Base-by-base conservation (phyloP, 257 asterid genomes). In the Solanum infundibuliforme region DNA sequence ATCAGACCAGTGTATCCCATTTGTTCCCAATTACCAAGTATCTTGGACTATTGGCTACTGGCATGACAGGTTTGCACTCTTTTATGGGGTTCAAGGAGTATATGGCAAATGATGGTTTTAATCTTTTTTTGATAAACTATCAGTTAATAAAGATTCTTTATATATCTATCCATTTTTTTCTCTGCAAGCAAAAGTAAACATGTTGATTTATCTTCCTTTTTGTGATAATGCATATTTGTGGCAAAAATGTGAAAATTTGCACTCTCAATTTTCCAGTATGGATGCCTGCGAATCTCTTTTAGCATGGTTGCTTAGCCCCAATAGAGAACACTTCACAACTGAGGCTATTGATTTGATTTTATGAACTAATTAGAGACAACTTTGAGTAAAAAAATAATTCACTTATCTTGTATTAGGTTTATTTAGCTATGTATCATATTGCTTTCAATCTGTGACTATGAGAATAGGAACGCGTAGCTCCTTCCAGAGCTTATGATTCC, bases 1-100 rank as follows among this genome's bases (percentile, higher is more conserved):
- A 97, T 91, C 98, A 97, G 90, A 96, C 98, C 2, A 97, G 99
- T 88, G 96, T 97, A 34, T 92, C 98, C 81, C 99, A 95, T 91
- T 87, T 97, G 97, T 97, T 96, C 87, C 93, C 93, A 34, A 91
- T 96, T 81, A 96, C 99, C 12, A 94, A 96, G 94, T 91, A 90
- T 88, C 96, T 97, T 66, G 99, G 99, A 25, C 90, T 97, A 85
- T 91, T 95, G 91, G 98, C 98, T 87, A 97, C 99, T 74, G 99
- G 99, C 89, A 94, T 95, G 96, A 94, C 99, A 84, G 99, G 99
- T 97, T 73, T 82, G 87, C 27, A 35, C 9, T 25, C 23, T 87
- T 82, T 83, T 76, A 31, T 29, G 81, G 79, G 75, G 74, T 88
- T 41, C 66, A 29, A 65, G 36, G 83, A 43, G 85, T 66, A 25